Evolutionary conservation across 2,329 filamentous ascomycete genomes (phyloP).

Genomic region (Fusarium mundagurra): DNA sequence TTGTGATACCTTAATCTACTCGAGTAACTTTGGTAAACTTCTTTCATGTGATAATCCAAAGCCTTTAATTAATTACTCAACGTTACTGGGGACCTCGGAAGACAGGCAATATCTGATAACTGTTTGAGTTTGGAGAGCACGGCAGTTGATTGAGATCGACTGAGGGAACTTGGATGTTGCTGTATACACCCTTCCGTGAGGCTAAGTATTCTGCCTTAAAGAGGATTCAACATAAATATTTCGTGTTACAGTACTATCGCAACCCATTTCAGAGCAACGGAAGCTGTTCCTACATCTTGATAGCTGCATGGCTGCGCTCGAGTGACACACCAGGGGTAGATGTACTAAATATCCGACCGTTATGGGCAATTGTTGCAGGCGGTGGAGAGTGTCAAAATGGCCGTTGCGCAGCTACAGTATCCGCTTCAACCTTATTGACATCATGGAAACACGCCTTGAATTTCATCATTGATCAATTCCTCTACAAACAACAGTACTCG

Average conservation of each 20-base stretch:
- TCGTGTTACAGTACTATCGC: background rate
- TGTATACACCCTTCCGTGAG: background rate
- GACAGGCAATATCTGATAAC: background rate
- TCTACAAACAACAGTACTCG: background rate
- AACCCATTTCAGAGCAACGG: background rate
- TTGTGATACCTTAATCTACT: background rate
- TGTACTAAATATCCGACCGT: background rate
- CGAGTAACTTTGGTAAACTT: fast-evolving
- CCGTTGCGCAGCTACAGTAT: slow-evolving; percentile 18
- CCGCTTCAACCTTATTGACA: slow-evolving; percentile 26
- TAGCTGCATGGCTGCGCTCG: background rate
- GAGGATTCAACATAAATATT: background rate
- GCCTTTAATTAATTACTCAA: background rate
- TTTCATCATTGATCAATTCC: background rate
- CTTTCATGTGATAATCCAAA: background rate
- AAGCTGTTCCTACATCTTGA: background rate
- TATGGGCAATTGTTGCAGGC: slow-evolving; percentile 15
- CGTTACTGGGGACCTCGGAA: background rate
- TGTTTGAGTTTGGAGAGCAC: background rate
- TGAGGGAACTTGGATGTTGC: background rate
- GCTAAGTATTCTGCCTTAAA: fast-evolving
- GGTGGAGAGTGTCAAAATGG: slow-evolving; percentile 39
- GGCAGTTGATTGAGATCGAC: background rate
- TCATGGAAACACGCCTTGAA: slow-evolving; percentile 23
- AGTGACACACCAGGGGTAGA: background rate